Percentiles rank a stretch among this genome's conserved stretches.
phyloP scores from a whole-genome alignment of 2,329 filamentous ascomycete species.

The Trichoderma koningiopsis region DNA sequence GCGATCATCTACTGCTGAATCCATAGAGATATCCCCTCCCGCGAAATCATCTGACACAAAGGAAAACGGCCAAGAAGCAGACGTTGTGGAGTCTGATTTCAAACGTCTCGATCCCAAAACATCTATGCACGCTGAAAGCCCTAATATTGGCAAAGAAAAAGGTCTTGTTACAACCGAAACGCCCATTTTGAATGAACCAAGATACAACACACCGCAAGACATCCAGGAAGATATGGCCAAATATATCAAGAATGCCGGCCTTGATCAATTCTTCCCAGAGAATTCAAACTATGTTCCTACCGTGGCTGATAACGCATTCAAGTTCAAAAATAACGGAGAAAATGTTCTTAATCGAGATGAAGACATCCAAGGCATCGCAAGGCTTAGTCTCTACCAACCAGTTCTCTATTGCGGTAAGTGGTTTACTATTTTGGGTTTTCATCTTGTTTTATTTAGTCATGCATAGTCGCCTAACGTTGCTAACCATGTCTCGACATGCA shows the following conservation, averaged over 20 bases:
- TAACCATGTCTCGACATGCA: background rate
- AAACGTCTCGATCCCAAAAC: background rate
- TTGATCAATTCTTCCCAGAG: background rate
- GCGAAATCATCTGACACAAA: background rate
- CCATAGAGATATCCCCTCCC: too few relatives aligned
- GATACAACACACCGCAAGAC: background rate
- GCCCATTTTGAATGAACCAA: background rate
- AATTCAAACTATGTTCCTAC: background rate
- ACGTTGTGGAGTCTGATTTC: background rate
- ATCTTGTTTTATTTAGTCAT: too few relatives aligned
- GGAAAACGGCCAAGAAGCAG: background rate
- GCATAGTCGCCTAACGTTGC: background rate
- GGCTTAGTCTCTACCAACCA: background rate
- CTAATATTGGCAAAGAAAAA: background rate
- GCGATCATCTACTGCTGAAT: background rate
- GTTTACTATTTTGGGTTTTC: too few relatives aligned
- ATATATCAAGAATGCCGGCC: background rate
- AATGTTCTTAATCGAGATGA: background rate
- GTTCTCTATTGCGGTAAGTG: background rate
- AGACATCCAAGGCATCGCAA: background rate
- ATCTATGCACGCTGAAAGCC: too few relatives aligned
- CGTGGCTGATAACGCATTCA: background rate
- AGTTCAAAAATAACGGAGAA: background rate
- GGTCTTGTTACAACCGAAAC: background rate
- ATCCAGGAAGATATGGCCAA: background rate